Evolutionary conservation across 2,329 filamentous ascomycete genomes (phyloP).

Genomic region (Tetracladium maxilliforme): DNA sequence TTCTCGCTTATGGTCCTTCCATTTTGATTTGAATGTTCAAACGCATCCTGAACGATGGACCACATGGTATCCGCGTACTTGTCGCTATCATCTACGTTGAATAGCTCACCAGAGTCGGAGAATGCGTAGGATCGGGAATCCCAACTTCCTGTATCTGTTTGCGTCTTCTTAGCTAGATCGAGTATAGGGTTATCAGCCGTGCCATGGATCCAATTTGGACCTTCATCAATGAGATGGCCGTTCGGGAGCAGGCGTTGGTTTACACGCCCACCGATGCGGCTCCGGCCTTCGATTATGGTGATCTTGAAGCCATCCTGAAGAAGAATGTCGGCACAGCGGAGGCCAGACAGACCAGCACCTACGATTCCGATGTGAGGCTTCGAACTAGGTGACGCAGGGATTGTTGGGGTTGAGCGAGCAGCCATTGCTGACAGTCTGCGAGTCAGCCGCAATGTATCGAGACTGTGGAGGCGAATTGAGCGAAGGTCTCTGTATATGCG

Average conservation of each 20-base stretch:
- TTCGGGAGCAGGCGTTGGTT: slow-evolving; percentile 9
- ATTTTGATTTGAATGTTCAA: slow-evolving; percentile 34
- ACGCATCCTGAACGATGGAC: slow-evolving; percentile 35
- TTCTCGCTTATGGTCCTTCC: slow-evolving; percentile 28
- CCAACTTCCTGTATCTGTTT: slow-evolving; percentile 28
- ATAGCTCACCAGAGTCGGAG: slow-evolving; percentile 21
- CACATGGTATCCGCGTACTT: slow-evolving; percentile 26
- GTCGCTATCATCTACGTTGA: slow-evolving; percentile 14
- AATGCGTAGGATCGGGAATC: slow-evolving; percentile 29
- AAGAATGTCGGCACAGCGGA: slow-evolving; percentile 39
- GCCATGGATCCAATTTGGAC: slow-evolving; percentile 16
- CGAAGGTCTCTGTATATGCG: slow-evolving; percentile 11
- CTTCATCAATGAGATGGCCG: slow-evolving; percentile 11
- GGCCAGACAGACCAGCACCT: slow-evolving; percentile 39
- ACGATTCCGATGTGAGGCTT: slow-evolving; percentile 31
- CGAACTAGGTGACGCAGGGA: too few species aligned
- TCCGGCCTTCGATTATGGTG: slow-evolving; percentile 39
- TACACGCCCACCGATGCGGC: slow-evolving; percentile 38
- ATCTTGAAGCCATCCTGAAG: slow-evolving; percentile 35
- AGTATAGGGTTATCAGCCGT: slow-evolving; percentile 21
- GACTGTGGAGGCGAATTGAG: slow-evolving; percentile 3
- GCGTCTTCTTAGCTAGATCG: slow-evolving; percentile 32
- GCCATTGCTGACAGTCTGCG: too few species aligned
- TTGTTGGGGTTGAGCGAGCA: too few species aligned
- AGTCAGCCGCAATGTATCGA: too few species aligned